Base-by-base conservation (phyloP, 176 grass and related monocot genomes). In the Musa troglodytarum region DNA sequence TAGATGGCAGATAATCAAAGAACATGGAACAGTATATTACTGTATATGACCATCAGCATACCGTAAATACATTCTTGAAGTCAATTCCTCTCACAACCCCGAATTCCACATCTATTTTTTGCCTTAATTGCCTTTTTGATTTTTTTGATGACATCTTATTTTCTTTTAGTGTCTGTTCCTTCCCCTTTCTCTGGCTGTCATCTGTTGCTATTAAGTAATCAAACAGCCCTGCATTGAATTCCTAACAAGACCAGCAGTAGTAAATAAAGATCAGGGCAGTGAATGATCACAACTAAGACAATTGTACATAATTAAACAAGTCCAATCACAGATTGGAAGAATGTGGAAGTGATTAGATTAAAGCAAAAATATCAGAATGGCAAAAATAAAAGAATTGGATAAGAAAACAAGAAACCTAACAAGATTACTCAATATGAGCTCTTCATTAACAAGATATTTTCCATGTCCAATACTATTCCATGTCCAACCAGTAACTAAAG, bases 161-260 rank as follows among this genome's bases (percentile, higher is more conserved):
- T 85, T 88, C 77, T 59, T 85, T 87, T 68, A 85, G 79, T 65
- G 67, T 69, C 76, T 81, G 85, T 25, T 91, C 87, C 59, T 43
- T 87, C 59, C 81, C 85, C 72, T 86, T 98, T 56, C 86, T 76
- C 70, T 87, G 92, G 80, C 69, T 80, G 8, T 84, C 85, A 86
- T 97, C 93, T n/a, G 90, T 87, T 79, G 94, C 94, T 80, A 98
- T 93, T 74, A 98, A 76, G 89, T 93, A 89, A 91, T 91, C 94
- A 80, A 98, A 98, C 72, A 98, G 65, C 56, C 94, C 89, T 28
- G 88, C 86, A 84, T 93, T 98, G 88, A 98, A 98, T 89, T 89
- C 86, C 94, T 98, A 83, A 74, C 78, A 66, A 80, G 78, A 69
- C 50, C 53, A 84, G 65, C 5, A 83, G 0, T 49, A 26, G 64